Evolutionary conservation across 2,329 filamentous ascomycete species (phyloP).

Genomic region (Karstenula rhodostoma): DNA sequence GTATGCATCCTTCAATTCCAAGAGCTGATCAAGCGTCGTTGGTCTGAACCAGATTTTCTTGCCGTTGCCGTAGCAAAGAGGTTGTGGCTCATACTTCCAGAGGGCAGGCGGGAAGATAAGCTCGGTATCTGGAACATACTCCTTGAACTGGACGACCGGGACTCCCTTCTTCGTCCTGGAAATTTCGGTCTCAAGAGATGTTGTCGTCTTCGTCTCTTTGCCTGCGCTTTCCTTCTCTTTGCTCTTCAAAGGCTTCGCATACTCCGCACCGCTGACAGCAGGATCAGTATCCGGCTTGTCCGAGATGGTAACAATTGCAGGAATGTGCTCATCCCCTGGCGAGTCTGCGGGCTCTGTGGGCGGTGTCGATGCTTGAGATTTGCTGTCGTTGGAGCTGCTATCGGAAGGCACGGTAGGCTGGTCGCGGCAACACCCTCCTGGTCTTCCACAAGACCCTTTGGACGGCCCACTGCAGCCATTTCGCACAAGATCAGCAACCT

Average conservation of each 20-base stretch:
- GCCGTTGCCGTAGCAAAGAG: slow-evolving; percentile 90
- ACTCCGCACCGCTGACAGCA: slow-evolving; percentile 39
- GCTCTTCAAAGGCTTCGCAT: slow-evolving; percentile 47
- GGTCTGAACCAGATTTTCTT: slow-evolving; percentile 92
- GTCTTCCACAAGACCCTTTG: slow-evolving; percentile 45
- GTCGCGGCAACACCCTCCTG: slow-evolving; percentile 50
- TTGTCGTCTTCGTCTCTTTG: slow-evolving; percentile 61
- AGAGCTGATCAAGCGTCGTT: slow-evolving; percentile 80
- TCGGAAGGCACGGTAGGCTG: slow-evolving; percentile 39
- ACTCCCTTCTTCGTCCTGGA: slow-evolving; percentile 61
- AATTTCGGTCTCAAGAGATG: slow-evolving; percentile 45
- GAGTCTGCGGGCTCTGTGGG: slow-evolving; percentile 37
- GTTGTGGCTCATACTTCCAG: slow-evolving; percentile 79
- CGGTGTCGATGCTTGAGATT: slow-evolving; percentile 37
- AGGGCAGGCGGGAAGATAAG: slow-evolving; percentile 90
- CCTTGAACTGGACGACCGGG: slow-evolving; percentile 78
- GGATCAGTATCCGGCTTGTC: slow-evolving; percentile 32
- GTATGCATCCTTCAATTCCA: slow-evolving; percentile 85
- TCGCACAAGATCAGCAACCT: slow-evolving; percentile 34
- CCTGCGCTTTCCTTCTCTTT: slow-evolving; percentile 33
- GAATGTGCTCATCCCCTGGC: slow-evolving; percentile 40
- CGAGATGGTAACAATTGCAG: slow-evolving; percentile 32
- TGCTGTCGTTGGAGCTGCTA: slow-evolving; percentile 37
- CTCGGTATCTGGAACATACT: slow-evolving; percentile 88
- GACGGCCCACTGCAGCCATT: slow-evolving; percentile 35